Evolutionary conservation across 352 stramenopile species (phyloP), one percentile per base, ranked within the genome.

Genomic region (Pythium volutum): DNA sequence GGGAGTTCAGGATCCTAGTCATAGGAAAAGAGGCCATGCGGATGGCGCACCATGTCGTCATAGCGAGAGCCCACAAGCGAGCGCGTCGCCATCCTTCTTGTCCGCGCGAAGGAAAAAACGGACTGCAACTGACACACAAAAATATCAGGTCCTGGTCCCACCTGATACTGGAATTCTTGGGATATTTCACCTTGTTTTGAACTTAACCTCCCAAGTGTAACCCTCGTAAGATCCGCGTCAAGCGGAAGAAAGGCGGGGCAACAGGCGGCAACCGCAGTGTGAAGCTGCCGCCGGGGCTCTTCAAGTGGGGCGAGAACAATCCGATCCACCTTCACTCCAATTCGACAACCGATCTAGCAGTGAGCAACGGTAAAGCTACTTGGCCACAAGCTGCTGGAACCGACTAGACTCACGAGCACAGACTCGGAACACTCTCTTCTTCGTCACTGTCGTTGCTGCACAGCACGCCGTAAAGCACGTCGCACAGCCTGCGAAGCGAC

Each of bases 281-380:
- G 49, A 77, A 79, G 51, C 68, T 97, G 20, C 74, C 82, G 25
- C 89, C 87, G 33, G 95, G 95, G 27, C 98, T 97, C 75, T 90
- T 48, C 82, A 98, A 53, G 55, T 96, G 59, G 94, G 93, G 59
- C 62, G 71, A n/a, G n/a, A n/a, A n/a, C n/a, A n/a, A n/a, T n/a
- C n/a, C n/a, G n/a, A n/a, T n/a, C n/a, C n/a, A n/a, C n/a, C n/a
- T n/a, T n/a, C n/a, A n/a, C n/a, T n/a, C n/a, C n/a, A n/a, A n/a
- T 59, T 23, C 18, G 15, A 46, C 38, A 22, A 0, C 11, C 29
- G 3, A 36, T 36, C 14, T 36, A 36, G 31, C 8, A 36, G 14
- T 15, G 3, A 36, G 10, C 7, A 11, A 36, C 8, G 3, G 31
- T 4, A 36, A 11, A 36, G 31, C 3, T 11, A 11, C 31, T 11